Percentiles rank a stretch among this genome's conserved stretches.
Conservation (phyloP, 1,284 basidiomycete genomes). For the Malassezia arunalokei region DNA sequence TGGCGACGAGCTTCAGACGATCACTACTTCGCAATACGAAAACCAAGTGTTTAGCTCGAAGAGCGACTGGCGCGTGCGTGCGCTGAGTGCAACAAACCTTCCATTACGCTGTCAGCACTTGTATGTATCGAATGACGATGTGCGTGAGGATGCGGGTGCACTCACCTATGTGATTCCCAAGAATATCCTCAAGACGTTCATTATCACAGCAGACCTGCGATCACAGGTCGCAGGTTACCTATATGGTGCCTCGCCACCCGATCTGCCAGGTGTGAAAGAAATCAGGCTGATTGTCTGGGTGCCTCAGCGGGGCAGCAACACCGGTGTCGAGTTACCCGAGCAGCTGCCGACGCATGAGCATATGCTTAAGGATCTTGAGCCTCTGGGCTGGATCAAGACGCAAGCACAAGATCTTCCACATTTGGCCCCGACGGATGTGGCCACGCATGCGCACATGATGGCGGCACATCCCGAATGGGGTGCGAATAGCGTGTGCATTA, state of each 20-base stretch:
- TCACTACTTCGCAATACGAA: conserved; percentile 96
- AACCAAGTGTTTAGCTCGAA: conserved; percentile 95
- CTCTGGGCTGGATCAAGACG: conserved; percentile 95
- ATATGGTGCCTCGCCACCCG: conserved; percentile 81
- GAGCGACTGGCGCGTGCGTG: conserved; percentile 96
- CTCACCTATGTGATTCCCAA: conserved; percentile 94
- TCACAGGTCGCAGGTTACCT: conserved; percentile 91
- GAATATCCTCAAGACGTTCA: conserved; percentile 89
- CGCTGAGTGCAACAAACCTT: conserved; percentile 88
- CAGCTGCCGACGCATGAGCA: conserved; percentile 84
- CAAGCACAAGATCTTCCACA: conserved; percentile 53
- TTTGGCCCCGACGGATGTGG: conserved; percentile 84
- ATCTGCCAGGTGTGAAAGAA: conserved; percentile 97
- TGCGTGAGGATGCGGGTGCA: conserved; percentile 87
- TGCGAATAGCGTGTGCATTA: conserved; percentile 83
- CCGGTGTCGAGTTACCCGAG: conserved; percentile 71
- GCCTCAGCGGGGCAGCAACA: conserved; percentile 91
- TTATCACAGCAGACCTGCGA: conserved; percentile 81
- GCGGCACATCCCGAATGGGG: conserved; percentile 87
- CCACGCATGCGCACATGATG: conserved; percentile 91
- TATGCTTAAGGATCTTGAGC: conserved; percentile 83
- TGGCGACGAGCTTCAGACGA: conserved; percentile 88
- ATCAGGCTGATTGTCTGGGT: conserved; percentile 93
- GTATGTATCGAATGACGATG: conserved; percentile 97
- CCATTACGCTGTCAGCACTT: conserved; percentile 92